Conservation (phyloP, 805 yeast species). For the Suhomyces pyralidae region DNA sequence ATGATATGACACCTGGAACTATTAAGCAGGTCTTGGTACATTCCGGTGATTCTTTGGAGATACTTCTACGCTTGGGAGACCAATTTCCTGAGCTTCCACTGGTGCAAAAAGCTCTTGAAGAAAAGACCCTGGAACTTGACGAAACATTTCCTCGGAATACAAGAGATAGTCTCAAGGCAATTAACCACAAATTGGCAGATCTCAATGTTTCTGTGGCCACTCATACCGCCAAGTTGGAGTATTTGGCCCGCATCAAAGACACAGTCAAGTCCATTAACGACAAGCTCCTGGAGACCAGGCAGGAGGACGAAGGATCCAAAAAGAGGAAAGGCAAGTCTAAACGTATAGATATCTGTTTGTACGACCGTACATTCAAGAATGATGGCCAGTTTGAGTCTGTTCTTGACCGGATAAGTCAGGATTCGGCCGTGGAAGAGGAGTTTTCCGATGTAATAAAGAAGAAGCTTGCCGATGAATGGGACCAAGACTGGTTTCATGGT, state of each 20-base stretch:
- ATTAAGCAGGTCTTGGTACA: conserved; percentile 24
- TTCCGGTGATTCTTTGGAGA: conserved; percentile 17
- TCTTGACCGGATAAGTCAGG: background rate
- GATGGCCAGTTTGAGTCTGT: background rate
- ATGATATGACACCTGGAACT: conserved; percentile 13
- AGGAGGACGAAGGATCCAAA: conserved; percentile 9
- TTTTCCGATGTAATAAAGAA: conserved; percentile 2
- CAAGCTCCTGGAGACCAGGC: conserved; percentile 12
- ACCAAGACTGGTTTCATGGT: conserved; percentile 12
- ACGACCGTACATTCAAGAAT: conserved; percentile 29
- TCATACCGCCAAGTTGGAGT: conserved; percentile 15
- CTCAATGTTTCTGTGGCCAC: conserved; percentile 12
- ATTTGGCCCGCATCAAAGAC: conserved; percentile 33
- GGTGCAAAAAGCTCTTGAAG: conserved; percentile 23
- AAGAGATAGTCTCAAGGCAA: conserved; percentile 14
- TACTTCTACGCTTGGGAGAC: conserved; percentile 26
- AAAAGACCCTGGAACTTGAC: conserved; percentile 13
- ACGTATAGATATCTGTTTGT: conserved; percentile 55
- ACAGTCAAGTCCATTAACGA: conserved; percentile 39
- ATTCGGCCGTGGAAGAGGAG: background rate
- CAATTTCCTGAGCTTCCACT: conserved; percentile 40
- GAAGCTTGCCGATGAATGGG: conserved; percentile 12
- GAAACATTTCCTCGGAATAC: conserved; percentile 17
- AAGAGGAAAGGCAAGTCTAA: conserved; percentile 23
- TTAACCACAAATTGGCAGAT: conserved; percentile 15